Conservation (phyloP, 192 early-diverging fungal species). For the Coemansia sp. region DNA sequence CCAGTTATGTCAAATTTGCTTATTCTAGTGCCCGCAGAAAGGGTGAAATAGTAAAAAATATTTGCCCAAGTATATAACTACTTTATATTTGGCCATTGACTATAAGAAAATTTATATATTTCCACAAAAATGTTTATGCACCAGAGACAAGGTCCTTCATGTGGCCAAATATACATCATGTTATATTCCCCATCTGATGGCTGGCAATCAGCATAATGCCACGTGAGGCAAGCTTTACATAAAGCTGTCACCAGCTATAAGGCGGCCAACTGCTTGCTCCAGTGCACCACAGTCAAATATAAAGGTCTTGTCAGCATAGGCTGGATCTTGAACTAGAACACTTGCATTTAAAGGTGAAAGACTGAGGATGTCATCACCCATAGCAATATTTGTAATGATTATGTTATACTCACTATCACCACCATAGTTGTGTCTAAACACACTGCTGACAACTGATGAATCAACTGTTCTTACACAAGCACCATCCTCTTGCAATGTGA, state of each 20-base stretch:
- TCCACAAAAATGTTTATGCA: too few species aligned
- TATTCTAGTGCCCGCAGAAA: too few species aligned
- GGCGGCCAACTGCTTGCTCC: background rate
- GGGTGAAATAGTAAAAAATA: too few species aligned
- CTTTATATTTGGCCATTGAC: too few species aligned
- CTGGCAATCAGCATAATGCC: too few species aligned
- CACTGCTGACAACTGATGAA: background rate
- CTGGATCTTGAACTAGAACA: background rate
- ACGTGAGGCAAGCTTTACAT: too few species aligned
- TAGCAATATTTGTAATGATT: background rate
- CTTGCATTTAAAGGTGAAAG: background rate
- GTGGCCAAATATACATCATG: too few species aligned
- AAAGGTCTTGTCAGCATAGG: background rate
- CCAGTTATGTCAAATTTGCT: too few species aligned
- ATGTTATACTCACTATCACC: background rate
- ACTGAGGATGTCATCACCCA: background rate
- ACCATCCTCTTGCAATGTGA: background rate
- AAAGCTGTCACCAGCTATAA: background rate
- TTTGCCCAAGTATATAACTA: too few species aligned
- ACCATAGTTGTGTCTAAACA: background rate
- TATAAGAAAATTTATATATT: too few species aligned
- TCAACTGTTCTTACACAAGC: background rate
- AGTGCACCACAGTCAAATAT: background rate
- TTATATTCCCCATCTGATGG: too few species aligned
- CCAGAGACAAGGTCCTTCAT: too few species aligned